Evolutionary conservation across 805 yeast genomes (phyloP).

Genomic region (Zygotorulaspora sp.): DNA sequence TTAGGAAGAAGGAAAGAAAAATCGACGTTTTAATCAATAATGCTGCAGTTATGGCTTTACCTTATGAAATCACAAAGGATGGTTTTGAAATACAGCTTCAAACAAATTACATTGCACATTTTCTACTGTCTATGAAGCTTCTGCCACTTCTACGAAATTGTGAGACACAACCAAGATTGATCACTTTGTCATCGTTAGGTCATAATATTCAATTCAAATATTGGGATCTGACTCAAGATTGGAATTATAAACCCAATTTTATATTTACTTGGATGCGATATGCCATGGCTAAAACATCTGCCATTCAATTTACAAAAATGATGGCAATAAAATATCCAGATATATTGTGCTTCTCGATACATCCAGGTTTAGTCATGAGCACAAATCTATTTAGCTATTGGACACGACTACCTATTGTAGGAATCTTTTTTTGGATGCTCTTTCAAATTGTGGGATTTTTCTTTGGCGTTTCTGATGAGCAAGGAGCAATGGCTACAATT

Average conservation of each 20-base stretch:
- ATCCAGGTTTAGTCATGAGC: conserved; percentile 85
- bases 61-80: conserved; percentile 58
- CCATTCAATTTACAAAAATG: conserved; percentile 66
- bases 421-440: conserved; percentile 63
- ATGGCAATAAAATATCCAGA: conserved; percentile 64
- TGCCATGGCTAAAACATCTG: conserved; percentile 71
- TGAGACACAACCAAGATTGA: conserved; percentile 40
- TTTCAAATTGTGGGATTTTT: conserved; percentile 66
- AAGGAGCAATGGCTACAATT: conserved; percentile 63
- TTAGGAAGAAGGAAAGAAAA: conserved; percentile 43
- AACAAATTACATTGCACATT: conserved; percentile 73
- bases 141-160: conserved; percentile 47
- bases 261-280: conserved; percentile 75
- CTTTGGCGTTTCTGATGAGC: conserved; percentile 67
- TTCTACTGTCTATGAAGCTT: conserved; percentile 58
- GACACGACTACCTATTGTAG: conserved; percentile 75
- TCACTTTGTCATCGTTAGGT: conserved; percentile 62
- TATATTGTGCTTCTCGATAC: conserved; percentile 59
- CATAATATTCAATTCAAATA: conserved; percentile 50
- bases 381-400: conserved; percentile 71
- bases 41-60: conserved; percentile 80
- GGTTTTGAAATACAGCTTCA: conserved; percentile 77
- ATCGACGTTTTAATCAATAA: conserved; percentile 66
- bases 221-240: conserved; percentile 43
- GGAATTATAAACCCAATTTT: conserved; percentile 58